Base-by-base conservation (phyloP, 1,139 yeast species). In the Cylindricascospora bacillispora region DNA sequence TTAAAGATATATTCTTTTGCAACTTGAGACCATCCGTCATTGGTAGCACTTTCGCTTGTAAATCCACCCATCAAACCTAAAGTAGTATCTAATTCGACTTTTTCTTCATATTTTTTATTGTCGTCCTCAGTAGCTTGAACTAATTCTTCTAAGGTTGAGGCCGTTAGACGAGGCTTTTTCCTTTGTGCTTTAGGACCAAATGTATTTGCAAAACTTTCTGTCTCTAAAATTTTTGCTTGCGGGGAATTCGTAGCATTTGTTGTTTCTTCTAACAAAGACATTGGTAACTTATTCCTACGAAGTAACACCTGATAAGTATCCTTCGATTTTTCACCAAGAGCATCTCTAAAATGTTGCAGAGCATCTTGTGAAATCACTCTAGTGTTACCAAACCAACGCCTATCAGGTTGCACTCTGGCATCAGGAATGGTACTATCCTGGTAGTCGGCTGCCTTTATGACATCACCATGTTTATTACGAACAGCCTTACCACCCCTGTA, bases 321-420 rank as follows among this genome's bases (percentile, higher is more conserved):
- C 45, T 76, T 68, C 45, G 79, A 71, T 47, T 79, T 80, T 39
- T 80, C 94, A 30, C 93, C 93, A 64, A 89, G 68, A 5, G 95
- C 95, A 46, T 83, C 92, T 56, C 98, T 70, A 60, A 89, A 89
- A 60, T 89, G 97, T 25, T 80, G 65, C 50, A 89, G 64, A 1
- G 98, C 95, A 62, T 92, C 95, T 54, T 89, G 98, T 2, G 95
- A 89, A 50, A 89, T 89, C 26, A 89, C 98, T 49, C 98, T 72
- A 16, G 98, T 85, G 58, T 85, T 89, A 31, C 95, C 95, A 53
- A 89, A 92, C 98, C 98, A 89, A 49, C 89, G 73, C 54, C 94
- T 72, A 56, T 89, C 86, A 4, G 98, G 98, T 52, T 83, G 95
- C 27, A 89, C 93, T 42, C 98, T 67, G 1, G 97, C 98, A 40